Evolutionary conservation across 768 basidiomycete species (phyloP), one percentile per base, ranked within the genome.

Genomic region (Tulasnella sp.): DNA sequence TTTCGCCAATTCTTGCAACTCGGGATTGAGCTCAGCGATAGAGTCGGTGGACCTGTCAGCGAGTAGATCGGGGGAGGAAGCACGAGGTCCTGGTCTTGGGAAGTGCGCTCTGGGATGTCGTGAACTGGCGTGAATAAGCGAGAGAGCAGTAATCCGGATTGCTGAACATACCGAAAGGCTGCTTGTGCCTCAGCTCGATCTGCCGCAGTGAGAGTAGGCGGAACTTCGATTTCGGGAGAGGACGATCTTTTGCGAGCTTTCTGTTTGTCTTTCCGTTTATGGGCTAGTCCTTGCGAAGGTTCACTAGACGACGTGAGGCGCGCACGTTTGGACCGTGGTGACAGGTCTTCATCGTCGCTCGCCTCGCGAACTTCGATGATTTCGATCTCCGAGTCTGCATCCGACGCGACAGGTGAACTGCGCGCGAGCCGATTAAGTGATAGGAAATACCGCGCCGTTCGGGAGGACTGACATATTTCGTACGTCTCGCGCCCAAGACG

Each of bases 41-140:
- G 70, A 77, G 40, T 76, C 75, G 75, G 40, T 61, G 35, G 75
- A 76, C 16, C 29, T 76, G 67, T 76, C 26, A 29, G 51, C 75
- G 20, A 76, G 39, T 32, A 57, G 1, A 46, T 74, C 73, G 26
- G 75, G 75, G 23, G 75, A 76, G 7, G 51, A 57, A 20, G 55
- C 18, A 26, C 75, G 51, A 42, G 35, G 75, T 9, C 57, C 44
- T 7, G 75, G 48, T 32, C 29, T 48, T 16, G 75, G 75, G 75
- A 40, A 48, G 26, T 23, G 20, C 7, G 35, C n/a, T 37, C 35
- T 61, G 29, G 2, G 10, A n/a, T n/a, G 10, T 39, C 29, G 26
- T 42, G 26, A 16, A 29, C 46, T 18, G 6, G 42, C 10, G 10
- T 55, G 16, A 51, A 51, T 16, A 61, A 29, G 75, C 26, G 10